Conservation (phyloP, 1,139 yeast species). For the Magnusiomyces sp. region DNA sequence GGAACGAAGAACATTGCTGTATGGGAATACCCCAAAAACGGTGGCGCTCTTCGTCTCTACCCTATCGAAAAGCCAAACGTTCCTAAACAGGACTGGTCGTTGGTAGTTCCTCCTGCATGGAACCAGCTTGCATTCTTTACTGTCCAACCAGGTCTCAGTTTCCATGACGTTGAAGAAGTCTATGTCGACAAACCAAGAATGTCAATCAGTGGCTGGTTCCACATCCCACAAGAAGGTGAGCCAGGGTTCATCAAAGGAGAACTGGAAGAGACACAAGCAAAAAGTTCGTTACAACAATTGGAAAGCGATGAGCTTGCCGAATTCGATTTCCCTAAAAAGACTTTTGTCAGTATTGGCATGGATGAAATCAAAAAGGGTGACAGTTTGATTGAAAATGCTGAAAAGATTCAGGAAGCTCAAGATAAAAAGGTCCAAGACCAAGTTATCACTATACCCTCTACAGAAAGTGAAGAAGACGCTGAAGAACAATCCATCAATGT, state of each 20-base stretch:
- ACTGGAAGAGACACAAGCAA: slow-evolving; percentile 65
- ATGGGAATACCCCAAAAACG: slow-evolving; percentile 76
- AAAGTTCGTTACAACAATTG: slow-evolving; percentile 71
- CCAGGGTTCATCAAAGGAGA: slow-evolving; percentile 70
- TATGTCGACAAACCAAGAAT: slow-evolving; percentile 80
- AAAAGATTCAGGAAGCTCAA: slow-evolving; percentile 10
- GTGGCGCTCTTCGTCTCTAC: slow-evolving; percentile 84
- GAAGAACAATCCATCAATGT: not conserved
- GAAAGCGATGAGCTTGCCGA: slow-evolving; percentile 72
- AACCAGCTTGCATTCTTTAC: slow-evolving; percentile 93
- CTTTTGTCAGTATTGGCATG: slow-evolving; percentile 13
- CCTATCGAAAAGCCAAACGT: slow-evolving; percentile 85
- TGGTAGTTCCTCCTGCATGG: slow-evolving; percentile 80
- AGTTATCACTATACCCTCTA: no score
- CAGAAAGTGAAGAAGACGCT: not conserved
- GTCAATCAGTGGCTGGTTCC: slow-evolving; percentile 98
- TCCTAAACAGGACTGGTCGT: slow-evolving; percentile 68
- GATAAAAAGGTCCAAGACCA: slow-evolving; percentile 9
- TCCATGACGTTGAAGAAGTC: slow-evolving; percentile 98
- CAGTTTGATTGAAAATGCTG: slow-evolving; percentile 24
- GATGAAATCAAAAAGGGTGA: slow-evolving; percentile 14
- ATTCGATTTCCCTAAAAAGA: slow-evolving; percentile 64
- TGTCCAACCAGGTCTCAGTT: slow-evolving; percentile 91
- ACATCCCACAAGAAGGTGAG: slow-evolving; percentile 90
- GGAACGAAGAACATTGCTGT: not conserved